Evolutionary conservation across 805 yeast genomes (phyloP).

Genomic region (Wickerhamomyces xylosicus): DNA sequence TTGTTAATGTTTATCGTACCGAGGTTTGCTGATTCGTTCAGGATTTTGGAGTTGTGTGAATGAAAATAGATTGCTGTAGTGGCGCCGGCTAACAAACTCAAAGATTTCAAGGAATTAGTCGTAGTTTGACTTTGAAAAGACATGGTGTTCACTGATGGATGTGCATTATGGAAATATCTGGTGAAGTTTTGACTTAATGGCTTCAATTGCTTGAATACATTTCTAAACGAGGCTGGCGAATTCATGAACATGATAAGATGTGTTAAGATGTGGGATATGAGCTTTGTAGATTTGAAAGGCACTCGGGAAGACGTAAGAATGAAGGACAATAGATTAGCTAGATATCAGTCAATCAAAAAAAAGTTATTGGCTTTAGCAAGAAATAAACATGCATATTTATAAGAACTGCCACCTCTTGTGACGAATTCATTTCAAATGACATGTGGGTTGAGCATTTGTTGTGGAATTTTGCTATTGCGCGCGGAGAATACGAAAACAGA

Average conservation of each 20-base stretch:
- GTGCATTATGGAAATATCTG: not conserved
- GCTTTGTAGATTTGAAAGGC: too few species aligned
- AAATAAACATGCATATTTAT: too few species aligned
- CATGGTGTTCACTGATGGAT: not conserved
- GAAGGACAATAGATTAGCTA: too few species aligned
- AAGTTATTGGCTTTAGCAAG: too few species aligned
- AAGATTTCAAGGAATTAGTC: constrained; percentile 9
- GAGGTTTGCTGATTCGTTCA: constrained; percentile 17
- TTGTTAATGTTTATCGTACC: constrained; percentile 12
- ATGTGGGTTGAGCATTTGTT: not conserved
- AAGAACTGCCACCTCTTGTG: not conserved
- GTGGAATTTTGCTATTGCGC: not conserved
- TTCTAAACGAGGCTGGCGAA: not conserved
- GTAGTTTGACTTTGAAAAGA: not conserved
- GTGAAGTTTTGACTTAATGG: not conserved
- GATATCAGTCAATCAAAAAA: too few species aligned
- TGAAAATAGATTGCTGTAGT: constrained; percentile 10
- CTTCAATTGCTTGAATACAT: not conserved
- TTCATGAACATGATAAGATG: not conserved
- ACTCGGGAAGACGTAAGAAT: too few species aligned
- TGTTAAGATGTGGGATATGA: too few species aligned
- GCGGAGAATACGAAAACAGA: not conserved
- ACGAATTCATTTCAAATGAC: not conserved
- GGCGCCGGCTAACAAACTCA: constrained; percentile 15
- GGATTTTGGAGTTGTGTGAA: constrained; percentile 13